Evolutionary conservation across 169 alveolate species (phyloP), one percentile per base, ranked within the genome.

Genomic region (Eimeria falciformis): DNA sequence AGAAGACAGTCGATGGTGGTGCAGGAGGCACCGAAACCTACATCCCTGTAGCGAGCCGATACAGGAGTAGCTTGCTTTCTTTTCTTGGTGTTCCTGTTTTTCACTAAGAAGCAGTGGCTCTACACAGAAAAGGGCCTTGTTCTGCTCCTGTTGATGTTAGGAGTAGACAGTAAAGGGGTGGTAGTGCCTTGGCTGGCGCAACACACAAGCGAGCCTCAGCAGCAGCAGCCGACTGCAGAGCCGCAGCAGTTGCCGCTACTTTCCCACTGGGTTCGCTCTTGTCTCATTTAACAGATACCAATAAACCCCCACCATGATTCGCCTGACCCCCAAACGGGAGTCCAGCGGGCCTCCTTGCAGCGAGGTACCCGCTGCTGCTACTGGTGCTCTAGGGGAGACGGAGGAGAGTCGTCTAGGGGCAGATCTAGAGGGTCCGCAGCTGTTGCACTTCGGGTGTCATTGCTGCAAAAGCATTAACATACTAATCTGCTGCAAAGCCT

Each of bases 391-490:
- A 4, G 75, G 65, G 14, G 89, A 53, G 89, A 53, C 18, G 55
- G 77, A 33, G 17, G 40, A 45, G 7, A 29, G 43, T 40, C 89
- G 89, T 3, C 40, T 81, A 55, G 77, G 77, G 65, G 56, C 40
- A 53, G 89, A 53, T 25, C 40, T 55, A 75, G 77, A 50, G 55
- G 46, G 29, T 50, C 50, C 77, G 23, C 89, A 81, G 23, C 29
- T 81, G 37, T 40, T 81, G 89, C 89, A 18, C 45, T 27, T 81
- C 53, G 69, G 56, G 40, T 81, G 89, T 29, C 89, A 81, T 56
- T 81, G 89, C 77, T 81, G 89, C 77, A 81, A 81, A 5, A 21
- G 75, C 43, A n/a, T 65, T 14, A 81, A 81, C 89, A 33, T 66
- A 50, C 33, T 81, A 33, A 81, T 81, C 18, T 81, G 89, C 77